Percentiles rank a stretch among this genome's conserved stretches.
These are phyloP conservation scores for Salix exigua DNA, from an alignment of 345 rosid genomes.

Conservation along the genomic window DNA sequence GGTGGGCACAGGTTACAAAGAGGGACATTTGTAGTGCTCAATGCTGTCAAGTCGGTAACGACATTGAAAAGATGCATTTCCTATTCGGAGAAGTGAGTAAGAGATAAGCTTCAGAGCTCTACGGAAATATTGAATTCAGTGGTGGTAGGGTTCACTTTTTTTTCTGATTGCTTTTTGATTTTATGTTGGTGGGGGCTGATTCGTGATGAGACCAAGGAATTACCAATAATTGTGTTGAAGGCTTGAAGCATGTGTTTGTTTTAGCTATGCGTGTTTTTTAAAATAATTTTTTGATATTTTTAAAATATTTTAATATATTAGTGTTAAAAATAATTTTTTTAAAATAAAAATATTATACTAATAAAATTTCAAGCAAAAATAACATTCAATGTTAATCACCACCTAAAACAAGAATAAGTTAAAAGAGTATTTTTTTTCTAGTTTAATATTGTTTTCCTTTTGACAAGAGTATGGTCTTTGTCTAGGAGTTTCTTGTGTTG, in stretches of 20 bases:
- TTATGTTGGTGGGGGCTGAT: conserved; percentile 19
- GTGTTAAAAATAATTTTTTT: too few relatives aligned
- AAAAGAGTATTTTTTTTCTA: conserved; percentile 33
- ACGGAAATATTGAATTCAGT: conserved; percentile 30
- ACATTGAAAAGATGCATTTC: conserved; percentile 11
- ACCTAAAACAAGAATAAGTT: conserved; percentile 24
- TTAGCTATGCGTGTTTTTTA: too few relatives aligned
- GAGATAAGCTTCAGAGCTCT: conserved; percentile 28
- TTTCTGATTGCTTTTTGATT: conserved; percentile 18
- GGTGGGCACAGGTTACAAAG: neutral
- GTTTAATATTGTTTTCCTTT: conserved; percentile 17
- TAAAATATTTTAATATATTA: too few relatives aligned
- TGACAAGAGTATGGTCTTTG: conserved; percentile 38
- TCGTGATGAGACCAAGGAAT: conserved; percentile 27
- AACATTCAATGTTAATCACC: too few relatives aligned
- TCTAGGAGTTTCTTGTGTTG: conserved; percentile 21
- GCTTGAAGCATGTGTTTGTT: too few relatives aligned
- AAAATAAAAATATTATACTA: too few relatives aligned
- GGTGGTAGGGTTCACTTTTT: conserved; percentile 32
- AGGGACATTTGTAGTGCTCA: neutral
- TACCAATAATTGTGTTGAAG: conserved; percentile 46
- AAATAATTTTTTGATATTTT: too few relatives aligned
- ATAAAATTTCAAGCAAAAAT: too few relatives aligned
- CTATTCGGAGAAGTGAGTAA: conserved; percentile 22
- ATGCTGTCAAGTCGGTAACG: conserved; percentile 23